Percentiles rank a stretch among this genome's conserved stretches.
These are phyloP conservation scores for Paxillus ammoniavirescens DNA, from an alignment of 768 basidiomycete genomes.

Conservation along the genomic window DNA sequence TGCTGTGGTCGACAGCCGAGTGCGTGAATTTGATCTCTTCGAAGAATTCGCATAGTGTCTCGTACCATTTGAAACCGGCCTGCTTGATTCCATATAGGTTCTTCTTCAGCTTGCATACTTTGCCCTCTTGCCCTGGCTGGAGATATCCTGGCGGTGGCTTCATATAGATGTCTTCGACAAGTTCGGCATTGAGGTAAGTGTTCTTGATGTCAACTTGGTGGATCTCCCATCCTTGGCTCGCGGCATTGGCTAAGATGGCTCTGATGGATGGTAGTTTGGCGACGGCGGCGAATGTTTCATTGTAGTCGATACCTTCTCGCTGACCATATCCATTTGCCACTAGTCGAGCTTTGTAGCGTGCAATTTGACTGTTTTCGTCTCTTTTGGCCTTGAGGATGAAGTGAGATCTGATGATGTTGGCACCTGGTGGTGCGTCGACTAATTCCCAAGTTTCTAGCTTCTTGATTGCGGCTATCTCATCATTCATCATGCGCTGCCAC, in stretches of 20 bases:
- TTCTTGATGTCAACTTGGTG: conserved; percentile 11
- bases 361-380: no score
- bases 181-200: conserved; percentile 14
- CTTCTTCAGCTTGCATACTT: conserved; percentile 24
- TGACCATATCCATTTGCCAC: conserved; percentile 36
- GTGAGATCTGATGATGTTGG: no score
- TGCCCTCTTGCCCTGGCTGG: background rate
- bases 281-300: conserved; percentile 33
- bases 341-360: conserved; percentile 28
- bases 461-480: no score
- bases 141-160: conserved; percentile 13
- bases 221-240: conserved; percentile 10
- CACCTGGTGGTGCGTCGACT: no score
- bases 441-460: no score
- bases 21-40: background rate
- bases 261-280: conserved; percentile 7
- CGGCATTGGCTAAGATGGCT: conserved; percentile 1
- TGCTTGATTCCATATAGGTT: conserved; percentile 34
- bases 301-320: conserved; percentile 31
- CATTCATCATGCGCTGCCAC: no score
- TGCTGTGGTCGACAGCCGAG: background rate
- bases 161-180: conserved; percentile 21
- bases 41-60: conserved; percentile 1
- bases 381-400: no score
- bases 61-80: conserved; percentile 22